Conservation (phyloP, 2,329 filamentous ascomycete species). For the Phialophora verrucosa region DNA sequence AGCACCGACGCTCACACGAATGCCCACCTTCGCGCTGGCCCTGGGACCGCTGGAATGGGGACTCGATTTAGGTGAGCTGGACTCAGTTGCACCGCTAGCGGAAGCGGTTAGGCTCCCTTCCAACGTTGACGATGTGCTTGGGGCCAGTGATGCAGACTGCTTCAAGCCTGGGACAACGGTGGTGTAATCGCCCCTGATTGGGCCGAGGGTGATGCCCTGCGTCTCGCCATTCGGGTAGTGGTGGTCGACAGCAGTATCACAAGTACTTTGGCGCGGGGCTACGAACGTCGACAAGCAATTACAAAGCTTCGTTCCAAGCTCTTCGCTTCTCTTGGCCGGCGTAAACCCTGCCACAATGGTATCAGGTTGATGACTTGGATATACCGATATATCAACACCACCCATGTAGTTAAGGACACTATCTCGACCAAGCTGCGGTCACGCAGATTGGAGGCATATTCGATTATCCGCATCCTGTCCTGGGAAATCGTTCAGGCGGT, state of each 20-base stretch:
- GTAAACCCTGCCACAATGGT: background rate
- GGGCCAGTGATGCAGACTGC: background rate
- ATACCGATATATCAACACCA: background rate
- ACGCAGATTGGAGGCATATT: conserved; percentile 2
- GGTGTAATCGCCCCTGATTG: background rate
- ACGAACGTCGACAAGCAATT: background rate
- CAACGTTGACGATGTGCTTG: background rate
- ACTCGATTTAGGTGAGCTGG: background rate
- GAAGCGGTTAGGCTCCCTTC: background rate
- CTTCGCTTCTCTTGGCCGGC: conserved; percentile 1
- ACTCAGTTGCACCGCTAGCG: background rate
- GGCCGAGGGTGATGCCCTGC: background rate
- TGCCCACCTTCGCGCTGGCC: background rate
- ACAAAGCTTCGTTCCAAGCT: background rate
- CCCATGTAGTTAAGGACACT: background rate
- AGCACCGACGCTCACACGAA: background rate
- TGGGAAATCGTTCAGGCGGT: background rate
- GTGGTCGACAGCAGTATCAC: background rate
- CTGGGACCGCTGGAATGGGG: background rate
- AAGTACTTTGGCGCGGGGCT: too few species aligned
- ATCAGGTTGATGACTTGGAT: background rate
- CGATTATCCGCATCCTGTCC: background rate
- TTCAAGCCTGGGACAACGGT: background rate
- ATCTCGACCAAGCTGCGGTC: background rate
- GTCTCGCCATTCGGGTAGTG: background rate